Evolutionary conservation across 1,284 basidiomycete species (phyloP).

Genomic region (Apiotrichum gracile): DNA sequence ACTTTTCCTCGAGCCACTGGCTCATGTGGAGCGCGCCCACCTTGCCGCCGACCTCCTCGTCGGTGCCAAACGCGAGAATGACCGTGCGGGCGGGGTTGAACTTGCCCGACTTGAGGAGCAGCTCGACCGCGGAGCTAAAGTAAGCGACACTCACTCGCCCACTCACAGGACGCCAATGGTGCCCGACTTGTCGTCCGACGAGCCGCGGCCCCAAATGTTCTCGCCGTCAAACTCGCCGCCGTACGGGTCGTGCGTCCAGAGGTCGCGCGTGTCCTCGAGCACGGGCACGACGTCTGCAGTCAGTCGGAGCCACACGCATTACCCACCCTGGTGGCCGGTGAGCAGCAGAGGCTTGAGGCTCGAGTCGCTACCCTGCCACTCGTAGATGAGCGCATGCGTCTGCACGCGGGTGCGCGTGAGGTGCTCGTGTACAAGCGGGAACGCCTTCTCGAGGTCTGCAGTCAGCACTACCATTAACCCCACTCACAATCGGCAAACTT

Average conservation of each 20-base stretch:
- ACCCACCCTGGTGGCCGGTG: conserved; percentile 55
- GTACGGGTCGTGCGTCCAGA: conserved; percentile 61
- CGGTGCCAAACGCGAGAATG: conserved; percentile 62
- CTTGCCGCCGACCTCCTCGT: conserved; percentile 60
- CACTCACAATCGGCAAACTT: conserved; percentile 42
- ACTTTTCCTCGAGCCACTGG: conserved; percentile 52
- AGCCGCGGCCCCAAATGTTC: conserved; percentile 60
- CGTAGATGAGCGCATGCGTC: conserved; percentile 60
- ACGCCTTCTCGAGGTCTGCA: conserved; percentile 41
- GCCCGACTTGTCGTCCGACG: conserved; percentile 58
- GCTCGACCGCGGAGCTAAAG: conserved; percentile 53
- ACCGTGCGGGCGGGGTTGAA: conserved; percentile 56
- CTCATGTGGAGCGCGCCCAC: conserved; percentile 54
- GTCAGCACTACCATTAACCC: background rate
- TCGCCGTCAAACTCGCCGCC: conserved; percentile 61
- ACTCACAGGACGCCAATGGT: conserved; percentile 56
- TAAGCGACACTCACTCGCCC: background rate
- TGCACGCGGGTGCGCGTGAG: conserved; percentile 58
- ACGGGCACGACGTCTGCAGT: conserved; percentile 55
- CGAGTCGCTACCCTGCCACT: conserved; percentile 57
- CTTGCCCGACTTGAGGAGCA: conserved; percentile 50
- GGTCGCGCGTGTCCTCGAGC: conserved; percentile 52
- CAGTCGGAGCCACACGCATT: background rate
- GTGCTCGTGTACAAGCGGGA: conserved; percentile 49
- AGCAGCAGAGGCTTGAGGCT: conserved; percentile 61